Conservation (phyloP, 306 rosid genomes). For the Styphnolobium japonicum region DNA sequence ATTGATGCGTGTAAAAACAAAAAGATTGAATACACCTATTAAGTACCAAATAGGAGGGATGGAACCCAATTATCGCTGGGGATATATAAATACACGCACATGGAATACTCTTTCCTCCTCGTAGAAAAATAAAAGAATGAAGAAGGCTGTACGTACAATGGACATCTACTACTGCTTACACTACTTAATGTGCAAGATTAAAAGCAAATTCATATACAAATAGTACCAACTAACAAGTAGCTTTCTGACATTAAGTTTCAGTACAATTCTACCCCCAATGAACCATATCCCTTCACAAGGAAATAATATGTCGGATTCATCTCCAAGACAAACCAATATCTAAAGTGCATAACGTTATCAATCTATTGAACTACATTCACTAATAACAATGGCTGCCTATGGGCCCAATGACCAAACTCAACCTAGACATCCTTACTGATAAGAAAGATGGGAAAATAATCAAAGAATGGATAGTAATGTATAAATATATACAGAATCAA, state of each 20-base stretch:
- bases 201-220: constrained; percentile 13
- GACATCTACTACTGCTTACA: background rate
- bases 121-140: background rate
- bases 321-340: constrained; percentile 2
- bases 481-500: background rate
- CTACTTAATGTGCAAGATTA: constrained; percentile 4
- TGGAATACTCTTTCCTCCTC: background rate
- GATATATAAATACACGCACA: background rate
- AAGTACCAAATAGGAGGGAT: background rate
- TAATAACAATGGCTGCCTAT: background rate
- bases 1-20: background rate
- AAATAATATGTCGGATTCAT: background rate
- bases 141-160: background rate
- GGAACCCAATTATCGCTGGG: background rate
- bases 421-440: background rate
- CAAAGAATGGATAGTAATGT: background rate
- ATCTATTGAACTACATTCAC: background rate
- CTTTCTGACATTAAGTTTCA: background rate
- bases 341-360: background rate
- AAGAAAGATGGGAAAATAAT: background rate
- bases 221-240: background rate
- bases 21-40: background rate
- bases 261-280: background rate
- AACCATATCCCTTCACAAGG: background rate
- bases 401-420: background rate